phyloP scores from a whole-genome alignment of 225 moss, liverwort and hornwort genomes.

The Lunularia cruciata region DNA sequence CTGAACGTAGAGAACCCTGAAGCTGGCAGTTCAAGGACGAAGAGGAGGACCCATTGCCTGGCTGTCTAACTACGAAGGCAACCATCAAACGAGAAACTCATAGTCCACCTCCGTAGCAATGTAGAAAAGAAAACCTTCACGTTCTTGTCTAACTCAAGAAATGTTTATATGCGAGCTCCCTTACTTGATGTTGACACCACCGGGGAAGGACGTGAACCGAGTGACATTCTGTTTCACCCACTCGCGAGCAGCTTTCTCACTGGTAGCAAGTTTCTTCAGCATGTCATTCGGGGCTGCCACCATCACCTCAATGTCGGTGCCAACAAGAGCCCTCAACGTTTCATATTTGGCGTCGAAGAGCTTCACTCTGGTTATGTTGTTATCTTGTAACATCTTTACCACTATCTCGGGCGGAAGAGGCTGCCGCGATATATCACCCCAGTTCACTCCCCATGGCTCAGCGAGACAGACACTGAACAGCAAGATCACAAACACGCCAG shows the following conservation, averaged over 20 bases:
- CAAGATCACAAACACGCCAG: slow-evolving; percentile 18
- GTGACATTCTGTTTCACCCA: slow-evolving; percentile 87
- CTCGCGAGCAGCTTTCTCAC: slow-evolving; percentile 47
- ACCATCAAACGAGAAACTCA: too few relatives aligned
- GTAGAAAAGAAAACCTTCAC: not conserved
- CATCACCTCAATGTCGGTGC: slow-evolving; percentile 79
- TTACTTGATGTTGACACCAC: slow-evolving; percentile 86
- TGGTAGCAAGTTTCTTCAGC: slow-evolving; percentile 55
- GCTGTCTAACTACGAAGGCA: too few relatives aligned
- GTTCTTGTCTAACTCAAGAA: not conserved
- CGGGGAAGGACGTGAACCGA: slow-evolving; percentile 42
- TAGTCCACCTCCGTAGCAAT: not conserved
- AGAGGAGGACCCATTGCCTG: too few relatives aligned
- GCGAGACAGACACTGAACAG: slow-evolving; percentile 15
- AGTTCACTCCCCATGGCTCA: slow-evolving; percentile 70
- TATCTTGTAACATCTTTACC: slow-evolving; percentile 64
- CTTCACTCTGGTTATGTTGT: slow-evolving; percentile 74
- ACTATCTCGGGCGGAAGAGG: slow-evolving; percentile 64
- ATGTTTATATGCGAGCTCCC: not conserved
- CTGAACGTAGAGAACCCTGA: too few relatives aligned
- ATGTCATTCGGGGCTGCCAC: slow-evolving; percentile 76
- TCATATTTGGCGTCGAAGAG: slow-evolving; percentile 74
- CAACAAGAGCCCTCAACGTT: slow-evolving; percentile 59
- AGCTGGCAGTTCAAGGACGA: too few relatives aligned
- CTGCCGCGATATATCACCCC: slow-evolving; percentile 80